Percentiles rank a stretch among this genome's conserved stretches.
Evolutionary conservation across 768 basidiomycete genomes (phyloP).

Genomic region (Butyriboletus loyo): DNA sequence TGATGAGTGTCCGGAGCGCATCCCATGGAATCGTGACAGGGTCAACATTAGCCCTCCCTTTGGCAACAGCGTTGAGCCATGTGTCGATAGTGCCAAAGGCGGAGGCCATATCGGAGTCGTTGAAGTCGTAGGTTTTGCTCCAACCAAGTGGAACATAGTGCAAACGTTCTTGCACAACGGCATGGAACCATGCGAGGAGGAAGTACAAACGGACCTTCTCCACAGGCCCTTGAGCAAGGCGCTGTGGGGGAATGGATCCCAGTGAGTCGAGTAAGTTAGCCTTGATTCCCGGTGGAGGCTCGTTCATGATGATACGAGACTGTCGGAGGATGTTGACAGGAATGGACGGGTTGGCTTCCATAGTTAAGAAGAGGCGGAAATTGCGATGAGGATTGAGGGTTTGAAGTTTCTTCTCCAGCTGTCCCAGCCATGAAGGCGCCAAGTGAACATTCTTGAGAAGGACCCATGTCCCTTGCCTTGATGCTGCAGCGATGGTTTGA

Average conservation of each 20-base stretch:
- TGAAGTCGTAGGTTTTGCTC: constrained; percentile 98
- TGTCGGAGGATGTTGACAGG: constrained; percentile 96
- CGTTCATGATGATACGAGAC: constrained; percentile 97
- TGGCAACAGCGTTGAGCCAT: constrained; percentile 78
- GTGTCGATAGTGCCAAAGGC: constrained; percentile 90
- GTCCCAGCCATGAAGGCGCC: constrained; percentile 92
- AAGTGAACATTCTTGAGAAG: constrained; percentile 97
- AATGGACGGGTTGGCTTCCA: constrained; percentile 94
- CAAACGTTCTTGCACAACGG: constrained; percentile 93
- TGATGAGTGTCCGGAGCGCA: constrained; percentile 89
- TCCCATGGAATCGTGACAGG: constrained; percentile 93
- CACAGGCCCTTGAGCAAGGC: constrained; percentile 80
- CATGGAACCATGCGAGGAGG: constrained; percentile 98
- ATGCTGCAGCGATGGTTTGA: constrained; percentile 90
- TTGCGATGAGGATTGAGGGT: constrained; percentile 83
- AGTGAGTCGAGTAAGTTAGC: constrained; percentile 93
- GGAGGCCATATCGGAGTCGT: constrained; percentile 95
- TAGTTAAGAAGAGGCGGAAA: constrained; percentile 97
- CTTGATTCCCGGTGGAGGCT: constrained; percentile 95
- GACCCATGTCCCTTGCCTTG: constrained; percentile 94
- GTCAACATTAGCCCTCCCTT: constrained; percentile 89
- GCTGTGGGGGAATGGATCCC: constrained; percentile 63
- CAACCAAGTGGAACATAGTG: constrained; percentile 96
- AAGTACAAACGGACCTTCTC: constrained; percentile 94
- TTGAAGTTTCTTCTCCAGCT: constrained; percentile 94